Percentiles rank a stretch among this genome's conserved stretches.
phyloP scores from a whole-genome alignment of 2,329 filamentous ascomycete species.

The Talaromyces sp. region DNA sequence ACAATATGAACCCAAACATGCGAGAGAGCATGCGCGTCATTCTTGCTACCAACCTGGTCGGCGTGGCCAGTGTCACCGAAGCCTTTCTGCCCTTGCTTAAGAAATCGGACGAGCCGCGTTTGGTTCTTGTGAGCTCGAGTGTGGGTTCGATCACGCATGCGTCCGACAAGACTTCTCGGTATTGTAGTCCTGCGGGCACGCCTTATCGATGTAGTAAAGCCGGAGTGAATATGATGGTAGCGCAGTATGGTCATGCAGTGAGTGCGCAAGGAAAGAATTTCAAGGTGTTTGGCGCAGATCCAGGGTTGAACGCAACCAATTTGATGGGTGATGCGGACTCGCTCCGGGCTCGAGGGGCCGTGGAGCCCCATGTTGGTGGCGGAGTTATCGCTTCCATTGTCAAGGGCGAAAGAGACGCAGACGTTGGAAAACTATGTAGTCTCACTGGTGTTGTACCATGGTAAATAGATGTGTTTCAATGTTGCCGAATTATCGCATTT shows the following conservation, averaged over 20 bases:
- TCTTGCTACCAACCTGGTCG: slow-evolving; percentile 36
- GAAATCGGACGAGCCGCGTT: slow-evolving; percentile 25
- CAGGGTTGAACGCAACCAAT: slow-evolving; percentile 44
- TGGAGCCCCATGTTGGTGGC: slow-evolving; percentile 26
- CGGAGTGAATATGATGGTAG: slow-evolving; percentile 44
- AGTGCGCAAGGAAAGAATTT: slow-evolving; percentile 36
- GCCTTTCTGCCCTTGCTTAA: slow-evolving; percentile 30
- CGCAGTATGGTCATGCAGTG: slow-evolving; percentile 39
- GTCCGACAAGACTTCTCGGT: slow-evolving; percentile 22
- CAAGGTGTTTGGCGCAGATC: slow-evolving; percentile 46
- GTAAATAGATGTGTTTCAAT: not conserved
- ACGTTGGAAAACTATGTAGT: slow-evolving; percentile 30
- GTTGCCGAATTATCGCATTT: not conserved
- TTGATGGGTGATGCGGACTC: slow-evolving; percentile 13
- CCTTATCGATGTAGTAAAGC: slow-evolving; percentile 41
- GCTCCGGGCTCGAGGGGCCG: slow-evolving; percentile 13
- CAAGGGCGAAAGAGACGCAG: slow-evolving; percentile 38
- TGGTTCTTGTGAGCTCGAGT: slow-evolving; percentile 37
- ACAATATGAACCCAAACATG: not conserved
- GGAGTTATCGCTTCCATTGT: slow-evolving; percentile 38
- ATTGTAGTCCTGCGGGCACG: slow-evolving; percentile 26
- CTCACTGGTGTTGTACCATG: not conserved
- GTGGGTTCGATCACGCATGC: slow-evolving; percentile 31
- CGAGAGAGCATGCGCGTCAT: slow-evolving; percentile 28
- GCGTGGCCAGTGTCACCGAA: slow-evolving; percentile 34